Base-by-base conservation (phyloP, 192 early-diverging fungal species). In the Thamnidium elegans region DNA sequence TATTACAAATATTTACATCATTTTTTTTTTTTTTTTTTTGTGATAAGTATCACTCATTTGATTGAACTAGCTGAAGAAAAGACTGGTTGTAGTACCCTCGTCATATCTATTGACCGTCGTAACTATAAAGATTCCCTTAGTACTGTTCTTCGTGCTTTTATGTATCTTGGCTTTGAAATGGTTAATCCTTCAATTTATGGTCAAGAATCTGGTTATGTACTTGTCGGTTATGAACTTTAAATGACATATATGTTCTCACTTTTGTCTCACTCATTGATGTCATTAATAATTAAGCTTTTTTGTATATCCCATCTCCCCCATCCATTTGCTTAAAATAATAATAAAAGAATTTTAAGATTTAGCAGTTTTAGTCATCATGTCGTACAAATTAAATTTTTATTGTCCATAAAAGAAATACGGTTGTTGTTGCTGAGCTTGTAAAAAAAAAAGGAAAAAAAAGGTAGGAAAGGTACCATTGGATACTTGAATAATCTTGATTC, bases 81-180 rank as follows among this genome's bases (percentile, higher is more conserved):
- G 13, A 71, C 74, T 10, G 69, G 65, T 43, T 76, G 74, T 34
- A 15, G 53, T 50, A 62, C 58, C 11, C 20, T 76, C 13, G 62
- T 76, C 9, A 66, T 71, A 4, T 69, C 69, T 7, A 62, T 71
- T 62, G 66, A 76, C 20, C 45, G 53, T 10, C 66, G 46, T 19
- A 50, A 59, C 15, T 31, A 42, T 3, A 58, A 58, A 53, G 56
- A 50, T 19, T 47, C 20, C 4, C 36, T 46, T 32, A 55, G 55
- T 50, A 58, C 52, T 6, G 66, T 87, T 20, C 73, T 80, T 15
- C 84, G 84, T 55, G 86, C 84, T 9, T 87, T 85, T 54, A 66
- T 87, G 82, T 85, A 87, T 72, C 73, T 84, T 50, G 86, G 86
- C 13, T 87, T 87, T 66, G 78, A 82, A 58, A 65, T 85, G 58